Evolutionary conservation across 106 monocot species (phyloP), one percentile per base, ranked within the genome.

Genomic region (Triglochin maritima): DNA sequence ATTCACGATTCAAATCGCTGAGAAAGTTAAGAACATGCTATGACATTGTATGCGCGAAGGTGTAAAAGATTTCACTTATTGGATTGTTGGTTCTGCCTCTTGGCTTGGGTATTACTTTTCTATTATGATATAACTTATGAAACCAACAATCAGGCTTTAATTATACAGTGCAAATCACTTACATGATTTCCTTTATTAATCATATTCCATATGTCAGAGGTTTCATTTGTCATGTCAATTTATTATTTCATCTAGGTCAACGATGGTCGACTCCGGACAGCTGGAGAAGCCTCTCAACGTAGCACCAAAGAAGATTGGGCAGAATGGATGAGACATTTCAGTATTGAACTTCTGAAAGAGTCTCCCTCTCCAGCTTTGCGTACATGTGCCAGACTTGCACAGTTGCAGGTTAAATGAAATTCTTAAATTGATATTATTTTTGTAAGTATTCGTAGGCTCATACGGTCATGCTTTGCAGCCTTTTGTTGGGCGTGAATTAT

Each of bases 251-350:
- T 44, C 11, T 66, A 98, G 98, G 92, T 98, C 5, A 91, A 98
- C 79, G 98, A 98, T 78, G 73, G 80, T 57, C 77, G 88, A 59
- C 68, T 98, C 50, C 84, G 98, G 70, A 88, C 80, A 68, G 98
- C 98, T 63, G 92, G 98, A 2, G 98, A 98, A 69, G 98, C 88
- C 58, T 98, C 98, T 15, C 98, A 98, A 59, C 78, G 98, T 62
- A 98, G 98, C 74, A 98, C 98, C 4, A 98, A 82, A 60, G 98
- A 98, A 81, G 98, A 98, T 55, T 98, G 98, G 98, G 98, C 98
- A 56, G 98, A 98, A 72, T 98, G 98, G 98, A 98, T 98, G 98
- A 84, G 98, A 62, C 98, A 98, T 81, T 98, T 98, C 75, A 98
- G 91, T 64, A 98, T 92, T 69, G 98, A 92, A 76, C 84, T 98